phyloP scores from a whole-genome alignment of 257 asterid species.

The Solanum chiquidenum region DNA sequence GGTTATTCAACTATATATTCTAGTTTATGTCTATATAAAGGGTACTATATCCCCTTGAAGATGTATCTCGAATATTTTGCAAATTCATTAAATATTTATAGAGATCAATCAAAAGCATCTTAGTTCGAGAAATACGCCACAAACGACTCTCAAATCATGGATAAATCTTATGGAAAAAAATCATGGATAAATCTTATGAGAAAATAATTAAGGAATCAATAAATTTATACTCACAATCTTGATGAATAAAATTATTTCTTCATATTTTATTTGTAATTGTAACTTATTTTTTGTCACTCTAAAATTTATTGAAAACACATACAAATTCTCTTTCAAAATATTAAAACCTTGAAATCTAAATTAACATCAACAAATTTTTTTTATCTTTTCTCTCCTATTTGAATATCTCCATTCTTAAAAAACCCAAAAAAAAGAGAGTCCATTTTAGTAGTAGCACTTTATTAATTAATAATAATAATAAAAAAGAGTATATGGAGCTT shows the following conservation, averaged over 20 bases:
- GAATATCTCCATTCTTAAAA: background rate
- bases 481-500: background rate
- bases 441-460: background rate
- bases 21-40: background rate
- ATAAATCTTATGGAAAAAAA: too few relatives aligned
- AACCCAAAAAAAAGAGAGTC: background rate
- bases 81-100: too few relatives aligned
- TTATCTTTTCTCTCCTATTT: background rate
- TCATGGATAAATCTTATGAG: background rate
- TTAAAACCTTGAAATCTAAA: background rate
- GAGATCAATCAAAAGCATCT: background rate
- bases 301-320: too few relatives aligned
- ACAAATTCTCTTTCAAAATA: background rate
- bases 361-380: background rate
- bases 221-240: background rate
- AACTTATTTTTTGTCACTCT: background rate
- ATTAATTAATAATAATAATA: background rate
- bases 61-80: background rate
- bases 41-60: background rate
- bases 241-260: too few relatives aligned
- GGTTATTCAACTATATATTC: too few relatives aligned
- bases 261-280: background rate
- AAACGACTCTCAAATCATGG: background rate
- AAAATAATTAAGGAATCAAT: too few relatives aligned
- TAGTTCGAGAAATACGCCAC: too few relatives aligned